Percentiles rank a stretch among this genome's conserved stretches.
Conservation (phyloP, 129 eudicot genomes). For the Gnaphalium uliginosum region DNA sequence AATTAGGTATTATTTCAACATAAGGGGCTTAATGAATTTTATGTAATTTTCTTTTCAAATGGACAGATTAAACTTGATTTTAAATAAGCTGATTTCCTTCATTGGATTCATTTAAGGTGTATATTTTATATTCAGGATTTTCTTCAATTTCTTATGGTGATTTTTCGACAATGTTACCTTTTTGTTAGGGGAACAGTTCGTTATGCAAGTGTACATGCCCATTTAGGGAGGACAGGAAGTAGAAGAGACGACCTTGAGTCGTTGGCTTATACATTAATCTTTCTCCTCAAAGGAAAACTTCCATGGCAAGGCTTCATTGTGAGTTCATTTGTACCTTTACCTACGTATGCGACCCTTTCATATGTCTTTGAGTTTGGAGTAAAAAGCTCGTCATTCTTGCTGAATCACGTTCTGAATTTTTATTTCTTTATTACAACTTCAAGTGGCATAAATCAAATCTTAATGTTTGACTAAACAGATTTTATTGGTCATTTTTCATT, state of each 20-base stretch:
- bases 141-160: background rate
- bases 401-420: background rate
- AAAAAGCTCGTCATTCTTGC: background rate
- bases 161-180: background rate
- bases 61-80: background rate
- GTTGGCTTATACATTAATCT: constrained; percentile 84
- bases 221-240: constrained; percentile 88
- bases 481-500: too few species aligned
- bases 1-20: background rate
- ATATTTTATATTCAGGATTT: background rate
- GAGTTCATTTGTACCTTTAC: constrained; percentile 19
- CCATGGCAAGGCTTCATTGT: constrained; percentile 93
- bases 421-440: too few species aligned
- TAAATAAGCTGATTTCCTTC: background rate
- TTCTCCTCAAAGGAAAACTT: constrained; percentile 76
- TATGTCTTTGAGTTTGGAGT: background rate
- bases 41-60: background rate
- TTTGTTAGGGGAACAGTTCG: constrained; percentile 84
- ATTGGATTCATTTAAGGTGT: background rate
- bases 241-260: constrained; percentile 97
- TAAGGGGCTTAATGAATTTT: background rate
- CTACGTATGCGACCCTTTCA: background rate
- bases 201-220: constrained; percentile 97
- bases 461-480: too few species aligned
- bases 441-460: too few species aligned